Evolutionary conservation across 2,329 filamentous ascomycete genomes (phyloP).

Genomic region (Cladosporium cucumerinum): DNA sequence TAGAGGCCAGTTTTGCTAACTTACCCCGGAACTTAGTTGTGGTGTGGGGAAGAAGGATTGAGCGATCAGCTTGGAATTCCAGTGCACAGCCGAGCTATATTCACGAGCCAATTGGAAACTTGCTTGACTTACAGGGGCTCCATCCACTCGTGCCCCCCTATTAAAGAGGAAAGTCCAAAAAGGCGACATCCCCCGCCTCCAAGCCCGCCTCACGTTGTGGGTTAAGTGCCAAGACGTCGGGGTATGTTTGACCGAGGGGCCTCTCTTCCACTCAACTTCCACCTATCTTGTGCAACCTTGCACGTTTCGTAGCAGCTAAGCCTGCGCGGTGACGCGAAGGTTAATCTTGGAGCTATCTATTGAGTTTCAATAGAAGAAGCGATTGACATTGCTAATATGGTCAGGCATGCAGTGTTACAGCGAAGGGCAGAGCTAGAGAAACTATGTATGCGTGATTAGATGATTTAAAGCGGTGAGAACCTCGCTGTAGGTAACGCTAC

Average conservation of each 20-base stretch:
- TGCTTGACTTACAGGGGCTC: too few relatives aligned
- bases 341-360: neutral
- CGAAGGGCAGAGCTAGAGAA: neutral
- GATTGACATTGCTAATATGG: neutral
- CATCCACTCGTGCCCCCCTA: too few relatives aligned
- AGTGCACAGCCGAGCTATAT: too few relatives aligned
- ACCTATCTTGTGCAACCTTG: slow-evolving; percentile 7
- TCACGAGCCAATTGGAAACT: too few relatives aligned
- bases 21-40: too few relatives aligned
- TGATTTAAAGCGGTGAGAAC: neutral
- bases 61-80: too few relatives aligned
- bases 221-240: slow-evolving; percentile 15
- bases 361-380: slow-evolving; percentile 3
- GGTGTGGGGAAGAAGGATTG: too few relatives aligned
- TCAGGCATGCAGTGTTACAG: slow-evolving; percentile 6
- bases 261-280: slow-evolving; percentile 4
- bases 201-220: slow-evolving; percentile 1
- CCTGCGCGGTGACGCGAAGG: slow-evolving; percentile 9
- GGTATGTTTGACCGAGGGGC: slow-evolving; percentile 9
- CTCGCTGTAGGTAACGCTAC: neutral
- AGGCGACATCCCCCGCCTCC: slow-evolving; percentile 4
- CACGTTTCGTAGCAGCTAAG: neutral
- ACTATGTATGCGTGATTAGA: neutral
- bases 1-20: too few relatives aligned
- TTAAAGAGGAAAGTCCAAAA: too few relatives aligned